A percentile compares a stretch with the other conserved stretches of the same genome.
These are phyloP conservation scores for Ettlia oleoabundans DNA, from an alignment of 139 green algal genomes.

Conservation along the genomic window DNA sequence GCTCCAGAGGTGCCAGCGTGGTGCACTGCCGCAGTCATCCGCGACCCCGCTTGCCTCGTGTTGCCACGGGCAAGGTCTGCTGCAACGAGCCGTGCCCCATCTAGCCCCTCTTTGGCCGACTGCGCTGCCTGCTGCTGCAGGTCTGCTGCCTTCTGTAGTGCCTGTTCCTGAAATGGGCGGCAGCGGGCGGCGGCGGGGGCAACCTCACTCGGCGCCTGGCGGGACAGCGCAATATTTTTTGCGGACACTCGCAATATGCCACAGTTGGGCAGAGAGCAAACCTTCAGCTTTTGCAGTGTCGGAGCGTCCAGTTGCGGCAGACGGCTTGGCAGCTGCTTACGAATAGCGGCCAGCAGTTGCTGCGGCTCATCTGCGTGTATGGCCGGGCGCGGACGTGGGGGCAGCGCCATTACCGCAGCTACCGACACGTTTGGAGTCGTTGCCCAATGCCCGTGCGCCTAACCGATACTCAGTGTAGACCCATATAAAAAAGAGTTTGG, in stretches of 20 bases:
- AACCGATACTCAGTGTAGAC: no score
- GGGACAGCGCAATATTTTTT: no score
- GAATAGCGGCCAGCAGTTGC: neutral
- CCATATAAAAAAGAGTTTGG: no score
- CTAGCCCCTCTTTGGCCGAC: constrained; percentile 19
- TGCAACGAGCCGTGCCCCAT: constrained; percentile 2
- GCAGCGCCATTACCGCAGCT: neutral
- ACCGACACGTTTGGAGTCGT: no score
- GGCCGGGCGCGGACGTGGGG: neutral
- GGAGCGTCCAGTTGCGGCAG: neutral
- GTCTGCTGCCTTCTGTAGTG: neutral
- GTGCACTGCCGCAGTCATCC: neutral
- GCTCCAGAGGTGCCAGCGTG: neutral
- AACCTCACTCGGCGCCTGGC: neutral
- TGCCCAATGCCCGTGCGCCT: no score
- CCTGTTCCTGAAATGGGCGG: constrained; percentile 13
- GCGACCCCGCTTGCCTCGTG: neutral
- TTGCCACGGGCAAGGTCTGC: constrained; percentile 8
- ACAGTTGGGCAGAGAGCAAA: neutral
- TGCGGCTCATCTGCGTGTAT: neutral
- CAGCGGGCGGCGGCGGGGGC: neutral
- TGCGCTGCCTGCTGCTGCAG: constrained; percentile 13
- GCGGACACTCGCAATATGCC: neutral
- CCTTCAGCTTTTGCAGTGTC: neutral
- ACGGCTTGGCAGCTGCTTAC: neutral